Base-by-base conservation (phyloP, 2,329 filamentous ascomycete species). In the Aspergillus fumigatus region DNA sequence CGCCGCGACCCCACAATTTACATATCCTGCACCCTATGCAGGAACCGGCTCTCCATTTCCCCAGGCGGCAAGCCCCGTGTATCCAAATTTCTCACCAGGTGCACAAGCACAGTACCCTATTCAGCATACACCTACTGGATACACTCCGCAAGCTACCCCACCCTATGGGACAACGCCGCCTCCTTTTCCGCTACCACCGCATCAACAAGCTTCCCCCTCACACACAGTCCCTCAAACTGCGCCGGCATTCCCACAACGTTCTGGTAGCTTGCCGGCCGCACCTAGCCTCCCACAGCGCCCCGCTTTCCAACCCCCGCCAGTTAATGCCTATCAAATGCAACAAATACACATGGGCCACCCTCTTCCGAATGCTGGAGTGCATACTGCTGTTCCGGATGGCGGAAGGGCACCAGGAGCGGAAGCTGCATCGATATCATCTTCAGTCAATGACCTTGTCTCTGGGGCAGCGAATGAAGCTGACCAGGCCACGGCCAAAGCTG, bases 261-360 rank as follows among this genome's bases (percentile, higher is more conserved):
- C 82, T 52, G 80, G 78, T 56, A 83, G 80, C 65, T 71, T 84
- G 50, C 82, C 82, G n/a, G 68, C 76, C 50, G 79, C 80, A 14
- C 78, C 82, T 23, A 82, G 83, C 55, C 77, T 88, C 47, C 85
- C 85, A 3, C 82, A 85, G 61, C 79, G 85, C 52, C 85, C 85
- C 17, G 76, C 79, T 10, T 84, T 86, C 66, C 79, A 77, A 58
- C 79, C 80, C 17, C 80, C 81, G 27, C 75, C 75, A 54, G 74
- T 82, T 57, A 82, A 80, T 63, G 75, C 79, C 47, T 79, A 78
- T 57, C 78, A 82, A 59, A 77, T 84, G 75, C 80, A 83, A 61
- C 80, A 82, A 65, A 76, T 84, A 74, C 82, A 85, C 74, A 80
- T 75, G 80, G 80, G 65, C 65, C 71, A 79, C 49, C 68, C 74